Conservation (phyloP, 768 basidiomycete species). For the Xerocomus potaroensis region DNA sequence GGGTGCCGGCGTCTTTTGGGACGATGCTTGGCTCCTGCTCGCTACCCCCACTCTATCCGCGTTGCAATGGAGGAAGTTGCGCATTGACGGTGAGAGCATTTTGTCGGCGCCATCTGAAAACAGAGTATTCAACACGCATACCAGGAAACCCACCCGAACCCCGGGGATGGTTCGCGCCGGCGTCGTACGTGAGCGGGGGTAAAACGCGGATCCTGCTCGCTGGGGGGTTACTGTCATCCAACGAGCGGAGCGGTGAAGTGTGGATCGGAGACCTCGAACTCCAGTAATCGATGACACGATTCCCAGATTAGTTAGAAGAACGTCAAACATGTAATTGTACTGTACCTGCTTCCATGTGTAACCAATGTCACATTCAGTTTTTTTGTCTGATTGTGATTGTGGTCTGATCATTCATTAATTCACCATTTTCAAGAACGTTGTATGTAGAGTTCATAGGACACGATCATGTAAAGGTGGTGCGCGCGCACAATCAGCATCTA, state of each 20-base stretch:
- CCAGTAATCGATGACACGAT: conserved; percentile 2
- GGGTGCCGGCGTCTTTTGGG: conserved; percentile 38
- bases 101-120: background rate
- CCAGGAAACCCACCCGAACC: conserved; percentile 23
- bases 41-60: background rate
- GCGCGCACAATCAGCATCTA: too few species aligned
- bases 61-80: conserved; percentile 28
- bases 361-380: too few species aligned
- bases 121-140: background rate
- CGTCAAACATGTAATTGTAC: background rate
- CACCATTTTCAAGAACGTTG: too few species aligned
- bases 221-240: conserved; percentile 40
- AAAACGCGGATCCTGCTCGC: conserved; percentile 31
- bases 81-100: conserved; percentile 3
- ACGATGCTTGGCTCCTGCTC: conserved; percentile 37
- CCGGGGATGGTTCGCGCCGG: conserved; percentile 42
- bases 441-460: too few species aligned
- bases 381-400: too few species aligned
- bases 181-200: conserved; percentile 21
- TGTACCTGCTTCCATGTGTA: background rate
- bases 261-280: conserved; percentile 37
- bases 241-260: conserved; percentile 38
- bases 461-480: too few species aligned
- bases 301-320: background rate
- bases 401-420: too few species aligned